Base-by-base conservation (phyloP, 352 stramenopile species). In the Phytophthora hibernalis region DNA sequence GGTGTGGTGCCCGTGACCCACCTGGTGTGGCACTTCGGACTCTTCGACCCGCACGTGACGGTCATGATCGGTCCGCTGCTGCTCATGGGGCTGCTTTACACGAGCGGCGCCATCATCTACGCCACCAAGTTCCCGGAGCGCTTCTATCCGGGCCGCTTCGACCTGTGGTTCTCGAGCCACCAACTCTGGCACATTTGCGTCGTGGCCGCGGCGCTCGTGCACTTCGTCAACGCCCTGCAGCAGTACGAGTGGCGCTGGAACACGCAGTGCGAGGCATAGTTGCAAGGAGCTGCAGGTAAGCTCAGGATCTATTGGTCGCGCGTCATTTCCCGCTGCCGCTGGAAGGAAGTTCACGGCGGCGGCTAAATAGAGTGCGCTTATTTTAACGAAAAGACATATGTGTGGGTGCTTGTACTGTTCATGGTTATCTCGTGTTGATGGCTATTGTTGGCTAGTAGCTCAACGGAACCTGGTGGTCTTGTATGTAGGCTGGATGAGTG, bases 161-260 rank as follows among this genome's bases (percentile, higher is more conserved):
- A 95, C 76, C 60, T 96, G 52, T 91, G 80, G 79, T 93, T 92
- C 67, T 91, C 85, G 21, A 94, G 85, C 63, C 89, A 96, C 74
- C 85, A 96, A 69, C 77, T 95, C 37, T 96, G 89, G 89, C 89
- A 96, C 76, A 86, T 96, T 45, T 96, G 85, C 55, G 89, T 96
- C 49, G 82, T 96, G 51, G 77, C 80, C n/a, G 89, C 89, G 11
- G 89, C 89, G 55, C 83, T 96, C 51, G 83, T 94, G 60, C 86
- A 95, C 76, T 93, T 94, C 59, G 74, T 76, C 52, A 95, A 93
- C 64, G 77, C 84, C 13, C 72, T 96, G 65, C 83, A 93, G 72
- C 85, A 96, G 53, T 93, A 93, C 65, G 77, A 94, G 72, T 96
- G 87, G 87, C 87, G 87, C 49, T 92, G 82, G 82, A 87, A 93